Conservation (phyloP, 169 alveolate species). For the Eimeria necatrix region DNA sequence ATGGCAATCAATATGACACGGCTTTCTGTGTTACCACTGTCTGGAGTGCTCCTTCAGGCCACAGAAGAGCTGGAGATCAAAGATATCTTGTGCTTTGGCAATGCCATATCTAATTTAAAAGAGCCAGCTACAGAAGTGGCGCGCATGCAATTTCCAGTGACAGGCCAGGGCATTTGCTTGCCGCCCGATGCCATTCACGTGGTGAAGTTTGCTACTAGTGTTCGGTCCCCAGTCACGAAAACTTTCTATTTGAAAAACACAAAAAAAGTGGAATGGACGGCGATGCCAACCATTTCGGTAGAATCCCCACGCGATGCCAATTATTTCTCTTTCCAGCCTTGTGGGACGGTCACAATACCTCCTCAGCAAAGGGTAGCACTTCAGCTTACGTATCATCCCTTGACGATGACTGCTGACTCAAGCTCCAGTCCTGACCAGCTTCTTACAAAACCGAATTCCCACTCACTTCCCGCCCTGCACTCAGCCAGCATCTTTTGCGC, state of each 20-base stretch:
- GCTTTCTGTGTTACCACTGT: background rate
- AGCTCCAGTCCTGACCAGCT: conserved; percentile 32
- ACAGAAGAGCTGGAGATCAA: conserved; percentile 71
- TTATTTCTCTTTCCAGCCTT: conserved; percentile 78
- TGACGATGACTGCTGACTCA: conserved; percentile 79
- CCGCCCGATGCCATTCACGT: conserved; percentile 75
- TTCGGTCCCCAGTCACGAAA: conserved; percentile 72
- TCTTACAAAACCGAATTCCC: conserved; percentile 39
- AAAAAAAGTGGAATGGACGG: conserved; percentile 66
- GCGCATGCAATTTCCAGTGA: conserved; percentile 61
- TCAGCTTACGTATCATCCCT: conserved; percentile 79
- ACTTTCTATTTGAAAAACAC: conserved; percentile 71
- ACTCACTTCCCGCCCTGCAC: conserved; percentile 71
- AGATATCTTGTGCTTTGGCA: conserved; percentile 57
- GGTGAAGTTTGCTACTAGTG: conserved; percentile 71
- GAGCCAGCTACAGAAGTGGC: conserved; percentile 67
- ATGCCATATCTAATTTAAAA: background rate
- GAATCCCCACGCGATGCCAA: conserved; percentile 72
- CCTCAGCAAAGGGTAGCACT: conserved; percentile 74
- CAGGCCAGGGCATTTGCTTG: conserved; percentile 71
- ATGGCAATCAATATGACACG: no score
- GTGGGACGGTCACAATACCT: conserved; percentile 80
- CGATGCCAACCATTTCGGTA: conserved; percentile 51
- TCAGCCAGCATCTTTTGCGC: conserved; percentile 74
- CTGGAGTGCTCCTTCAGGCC: conserved; percentile 36